phyloP scores from a whole-genome alignment of 176 grass and related monocot species.

The Tillandsia leiboldiana region DNA sequence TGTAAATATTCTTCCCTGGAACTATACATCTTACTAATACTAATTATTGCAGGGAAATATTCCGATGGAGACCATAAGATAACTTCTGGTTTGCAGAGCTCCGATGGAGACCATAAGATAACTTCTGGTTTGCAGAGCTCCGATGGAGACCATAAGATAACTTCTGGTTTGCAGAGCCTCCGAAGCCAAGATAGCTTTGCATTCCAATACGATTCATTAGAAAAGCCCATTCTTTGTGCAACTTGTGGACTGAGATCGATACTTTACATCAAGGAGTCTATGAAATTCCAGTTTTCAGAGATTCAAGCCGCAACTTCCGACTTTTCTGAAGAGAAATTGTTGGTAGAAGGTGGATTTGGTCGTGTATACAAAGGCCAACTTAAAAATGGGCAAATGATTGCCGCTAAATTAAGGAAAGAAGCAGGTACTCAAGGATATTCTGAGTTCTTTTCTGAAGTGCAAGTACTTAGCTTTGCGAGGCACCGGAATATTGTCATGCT shows the following conservation, averaged over 20 bases:
- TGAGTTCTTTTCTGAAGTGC: slow-evolving; percentile 74
- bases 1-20: too few relatives aligned
- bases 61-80: slow-evolving; percentile 2
- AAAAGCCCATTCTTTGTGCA: slow-evolving; percentile 46
- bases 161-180: background rate
- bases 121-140: background rate
- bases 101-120: background rate
- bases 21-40: too few relatives aligned
- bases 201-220: slow-evolving; percentile 29
- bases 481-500: slow-evolving; percentile 72
- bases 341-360: slow-evolving; percentile 66
- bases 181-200: slow-evolving; percentile 16
- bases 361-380: slow-evolving; percentile 61
- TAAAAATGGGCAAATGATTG: slow-evolving; percentile 64
- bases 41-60: slow-evolving; percentile 8
- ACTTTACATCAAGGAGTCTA: slow-evolving; percentile 65
- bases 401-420: slow-evolving; percentile 59
- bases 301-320: slow-evolving; percentile 54
- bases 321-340: slow-evolving; percentile 46
- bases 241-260: slow-evolving; percentile 48
- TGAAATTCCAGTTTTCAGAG: slow-evolving; percentile 59
- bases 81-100: background rate
- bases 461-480: slow-evolving; percentile 65
- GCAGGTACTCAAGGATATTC: slow-evolving; percentile 54
- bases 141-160: slow-evolving; percentile 1